Evolutionary conservation across 2,329 filamentous ascomycete genomes (phyloP).

Genomic region (Berkeleyomyces basicola): DNA sequence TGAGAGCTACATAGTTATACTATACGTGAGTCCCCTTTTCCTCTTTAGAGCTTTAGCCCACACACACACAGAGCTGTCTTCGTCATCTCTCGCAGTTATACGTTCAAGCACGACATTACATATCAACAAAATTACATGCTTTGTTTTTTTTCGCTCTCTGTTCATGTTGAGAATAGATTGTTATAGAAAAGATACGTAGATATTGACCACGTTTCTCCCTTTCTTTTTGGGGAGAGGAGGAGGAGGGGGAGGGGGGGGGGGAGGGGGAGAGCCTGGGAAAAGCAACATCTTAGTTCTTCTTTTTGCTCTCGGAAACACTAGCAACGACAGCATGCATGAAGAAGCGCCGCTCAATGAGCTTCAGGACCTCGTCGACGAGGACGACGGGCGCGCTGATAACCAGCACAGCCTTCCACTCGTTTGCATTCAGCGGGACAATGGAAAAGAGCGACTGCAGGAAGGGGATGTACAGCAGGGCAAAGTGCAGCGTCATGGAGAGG

Average conservation of each 20-base stretch:
- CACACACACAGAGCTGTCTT: neutral
- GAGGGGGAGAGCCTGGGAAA: too few species aligned
- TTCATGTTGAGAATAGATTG: too few species aligned
- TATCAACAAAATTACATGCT: too few species aligned
- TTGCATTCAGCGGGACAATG: constrained; percentile 70
- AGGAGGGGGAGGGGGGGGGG: too few species aligned
- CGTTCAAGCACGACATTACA: too few species aligned
- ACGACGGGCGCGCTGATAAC: constrained; percentile 82
- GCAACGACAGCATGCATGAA: constrained; percentile 36
- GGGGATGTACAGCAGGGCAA: constrained; percentile 81
- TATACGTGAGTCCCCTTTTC: too few species aligned
- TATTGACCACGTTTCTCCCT: too few species aligned
- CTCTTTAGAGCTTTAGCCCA: neutral
- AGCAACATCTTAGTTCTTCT: constrained; percentile 19
- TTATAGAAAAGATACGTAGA: too few species aligned
- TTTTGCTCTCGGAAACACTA: constrained; percentile 33
- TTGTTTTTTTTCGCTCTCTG: neutral
- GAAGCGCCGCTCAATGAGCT: constrained; percentile 54
- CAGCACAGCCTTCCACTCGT: constrained; percentile 85
- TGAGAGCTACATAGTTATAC: neutral
- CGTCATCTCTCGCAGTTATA: too few species aligned
- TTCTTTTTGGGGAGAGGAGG: too few species aligned
- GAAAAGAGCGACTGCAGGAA: constrained; percentile 79
- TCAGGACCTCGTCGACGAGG: constrained; percentile 69
- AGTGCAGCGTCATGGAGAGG: constrained; percentile 88